Evolutionary conservation across 208 protist species (phyloP), one percentile per base, ranked within the genome.

Genomic region (Leptomonas seymouri): DNA sequence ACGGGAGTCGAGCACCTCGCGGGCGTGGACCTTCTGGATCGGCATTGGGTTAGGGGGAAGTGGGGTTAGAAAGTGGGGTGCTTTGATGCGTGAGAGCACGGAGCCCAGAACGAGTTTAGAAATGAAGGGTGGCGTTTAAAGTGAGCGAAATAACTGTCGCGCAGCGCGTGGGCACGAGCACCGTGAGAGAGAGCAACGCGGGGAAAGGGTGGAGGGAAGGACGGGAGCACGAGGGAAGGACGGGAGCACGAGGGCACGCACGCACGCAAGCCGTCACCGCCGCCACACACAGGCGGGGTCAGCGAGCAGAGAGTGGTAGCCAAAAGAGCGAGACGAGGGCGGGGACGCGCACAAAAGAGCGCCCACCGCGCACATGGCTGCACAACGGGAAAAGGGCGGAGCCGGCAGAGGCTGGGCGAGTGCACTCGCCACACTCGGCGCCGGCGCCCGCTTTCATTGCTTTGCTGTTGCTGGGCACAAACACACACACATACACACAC

Each of bases 1-100:
- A 42, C 92, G 87, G 45, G 92, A 97, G 82, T 97, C 90, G 49
- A 97, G 78, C 62, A 97, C 78, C 76, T 97, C 86, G 73, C 92
- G 90, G 27, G 83, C 90, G 86, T 92, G 77, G 12, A 97, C 82
- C 78, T 94, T 94, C 63, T 86, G 76, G 63, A 97, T 97, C 50
- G 87, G 84, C 88, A 93, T 92, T 46, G 41, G 56, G 62, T 44
- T 14, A 2, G 41, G 16, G 20, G 36, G 28, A 25, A 36, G 12
- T n/a, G 25, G 44, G n/a, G n/a, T n/a, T n/a, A n/a, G n/a, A 21
- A 25, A 28, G 12, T 12, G 25, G 21, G 5, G 30, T 12, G 27
- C 4, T 72, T n/a, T 42, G 28, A 25, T 27, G 44, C 18, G 44
- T 48, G 12, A 16, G 44, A 48, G 44, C 44, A 16, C 44, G 44